Conservation (phyloP, 2,329 filamentous ascomycete genomes). For the Ophiognomonia clavigignenti-juglandacearum region DNA sequence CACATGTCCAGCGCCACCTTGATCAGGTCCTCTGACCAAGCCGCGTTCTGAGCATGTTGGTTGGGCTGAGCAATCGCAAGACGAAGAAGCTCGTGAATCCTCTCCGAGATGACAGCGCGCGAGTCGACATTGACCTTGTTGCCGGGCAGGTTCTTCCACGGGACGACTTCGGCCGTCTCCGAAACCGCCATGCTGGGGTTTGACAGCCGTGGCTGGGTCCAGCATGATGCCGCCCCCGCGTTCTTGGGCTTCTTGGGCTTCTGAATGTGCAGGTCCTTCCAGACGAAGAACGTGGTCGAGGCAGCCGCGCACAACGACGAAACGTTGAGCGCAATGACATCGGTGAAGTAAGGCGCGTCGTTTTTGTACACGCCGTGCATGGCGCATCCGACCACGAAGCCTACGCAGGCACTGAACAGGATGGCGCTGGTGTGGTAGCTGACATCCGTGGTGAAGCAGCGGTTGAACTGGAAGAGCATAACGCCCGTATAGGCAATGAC, state of each 20-base stretch:
- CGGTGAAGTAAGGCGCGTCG: constrained; percentile 24
- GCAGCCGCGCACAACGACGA: constrained; percentile 27
- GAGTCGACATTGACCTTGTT: constrained; percentile 16
- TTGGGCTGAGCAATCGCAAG: constrained; percentile 19
- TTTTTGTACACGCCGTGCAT: constrained; percentile 26
- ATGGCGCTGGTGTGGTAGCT: constrained; percentile 28
- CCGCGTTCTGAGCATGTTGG: constrained; percentile 12
- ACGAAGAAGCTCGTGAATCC: constrained; percentile 21
- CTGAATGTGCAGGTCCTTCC: constrained; percentile 22
- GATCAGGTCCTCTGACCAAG: constrained; percentile 20
- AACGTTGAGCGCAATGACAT: constrained; percentile 27
- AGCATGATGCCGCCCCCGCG: constrained; percentile 1
- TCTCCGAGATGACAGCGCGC: constrained; percentile 14
- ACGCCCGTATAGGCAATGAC: constrained; percentile 30
- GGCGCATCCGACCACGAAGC: constrained; percentile 27
- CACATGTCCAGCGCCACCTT: constrained; percentile 22
- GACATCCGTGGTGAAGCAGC: constrained; percentile 33
- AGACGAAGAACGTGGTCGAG: constrained; percentile 27
- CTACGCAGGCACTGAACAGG: constrained; percentile 25
- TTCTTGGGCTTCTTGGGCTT: constrained; percentile 1
- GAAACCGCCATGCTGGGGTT: constrained; percentile 15
- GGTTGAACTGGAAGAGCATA: constrained; percentile 35
- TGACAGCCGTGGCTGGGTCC: constrained; percentile 10
- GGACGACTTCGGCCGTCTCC: constrained; percentile 14
- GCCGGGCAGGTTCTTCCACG: constrained; percentile 13